These are phyloP conservation scores for Boletus rubropictus DNA, from an alignment of 768 basidiomycete species.

Conservation along the genomic window DNA sequence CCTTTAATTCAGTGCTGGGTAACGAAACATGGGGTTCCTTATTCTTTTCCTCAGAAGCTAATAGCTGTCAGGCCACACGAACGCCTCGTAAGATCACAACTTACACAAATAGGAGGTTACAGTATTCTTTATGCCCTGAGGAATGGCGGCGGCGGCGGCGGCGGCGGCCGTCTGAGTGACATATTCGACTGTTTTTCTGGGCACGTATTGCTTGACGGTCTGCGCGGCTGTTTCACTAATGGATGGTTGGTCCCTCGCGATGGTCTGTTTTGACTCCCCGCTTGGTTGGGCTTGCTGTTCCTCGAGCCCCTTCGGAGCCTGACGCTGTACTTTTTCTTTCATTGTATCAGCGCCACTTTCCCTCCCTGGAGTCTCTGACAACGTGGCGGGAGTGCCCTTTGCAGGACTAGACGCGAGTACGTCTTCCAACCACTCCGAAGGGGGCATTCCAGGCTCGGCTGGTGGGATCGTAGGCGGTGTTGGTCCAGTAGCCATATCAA, in stretches of 20 bases:
- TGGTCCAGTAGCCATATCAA: slow-evolving; percentile 9
- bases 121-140: neutral
- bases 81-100: neutral
- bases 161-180: neutral
- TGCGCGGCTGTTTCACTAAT: neutral
- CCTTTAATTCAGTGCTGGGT: slow-evolving; percentile 33
- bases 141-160: slow-evolving; percentile 1
- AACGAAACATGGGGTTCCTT: slow-evolving; percentile 20
- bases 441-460: slow-evolving; percentile 14
- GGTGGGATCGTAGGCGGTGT: slow-evolving; percentile 16
- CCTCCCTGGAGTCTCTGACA: neutral
- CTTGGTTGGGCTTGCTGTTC: neutral
- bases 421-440: slow-evolving; percentile 16
- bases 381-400: slow-evolving; percentile 3
- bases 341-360: neutral
- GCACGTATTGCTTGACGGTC: slow-evolving; percentile 1
- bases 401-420: slow-evolving; percentile 10
- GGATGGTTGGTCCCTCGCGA: neutral
- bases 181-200: neutral
- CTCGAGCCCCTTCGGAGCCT: neutral
- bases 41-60: slow-evolving; percentile 6
- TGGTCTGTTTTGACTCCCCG: neutral
- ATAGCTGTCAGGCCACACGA: slow-evolving; percentile 4
- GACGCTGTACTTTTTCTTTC: neutral
- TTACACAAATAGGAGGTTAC: slow-evolving; percentile 8